phyloP scores from a whole-genome alignment of 345 rosid species.

The Capsella bursapastoris region DNA sequence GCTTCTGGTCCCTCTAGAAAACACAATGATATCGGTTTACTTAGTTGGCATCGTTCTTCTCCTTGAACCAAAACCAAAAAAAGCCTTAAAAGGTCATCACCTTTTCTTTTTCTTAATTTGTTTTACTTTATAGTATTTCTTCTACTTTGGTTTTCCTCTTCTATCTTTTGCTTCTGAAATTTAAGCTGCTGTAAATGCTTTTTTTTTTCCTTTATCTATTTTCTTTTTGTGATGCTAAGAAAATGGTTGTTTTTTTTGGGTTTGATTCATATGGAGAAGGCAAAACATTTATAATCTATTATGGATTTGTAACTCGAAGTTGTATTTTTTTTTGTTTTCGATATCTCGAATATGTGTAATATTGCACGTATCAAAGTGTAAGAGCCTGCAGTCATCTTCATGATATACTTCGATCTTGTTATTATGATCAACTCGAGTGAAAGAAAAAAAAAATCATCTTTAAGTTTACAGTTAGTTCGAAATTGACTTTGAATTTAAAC shows the following conservation, averaged over 20 bases:
- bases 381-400: conserved; percentile 14
- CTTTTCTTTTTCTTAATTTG: background rate
- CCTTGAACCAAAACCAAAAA: conserved; percentile 38
- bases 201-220: background rate
- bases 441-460: background rate
- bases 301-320: conserved; percentile 22
- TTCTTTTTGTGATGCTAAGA: conserved; percentile 11
- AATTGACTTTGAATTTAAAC: conserved; percentile 22
- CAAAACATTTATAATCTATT: conserved; percentile 15
- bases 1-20: conserved; percentile 93
- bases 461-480: conserved; percentile 3
- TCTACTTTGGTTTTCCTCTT: background rate
- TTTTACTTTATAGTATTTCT: background rate
- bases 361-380: conserved; percentile 15
- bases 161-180: conserved; percentile 21
- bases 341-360: conserved; percentile 20
- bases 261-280: conserved; percentile 18
- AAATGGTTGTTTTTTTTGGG: background rate
- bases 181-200: conserved; percentile 34
- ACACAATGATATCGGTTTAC: conserved; percentile 86
- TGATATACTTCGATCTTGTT: background rate
- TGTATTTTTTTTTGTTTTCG: background rate
- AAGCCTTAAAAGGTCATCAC: conserved; percentile 21
- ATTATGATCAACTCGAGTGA: conserved; percentile 3
- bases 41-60: conserved; percentile 47